Conservation (phyloP, 768 basidiomycete species). For the Kwoniella botswanensis region DNA sequence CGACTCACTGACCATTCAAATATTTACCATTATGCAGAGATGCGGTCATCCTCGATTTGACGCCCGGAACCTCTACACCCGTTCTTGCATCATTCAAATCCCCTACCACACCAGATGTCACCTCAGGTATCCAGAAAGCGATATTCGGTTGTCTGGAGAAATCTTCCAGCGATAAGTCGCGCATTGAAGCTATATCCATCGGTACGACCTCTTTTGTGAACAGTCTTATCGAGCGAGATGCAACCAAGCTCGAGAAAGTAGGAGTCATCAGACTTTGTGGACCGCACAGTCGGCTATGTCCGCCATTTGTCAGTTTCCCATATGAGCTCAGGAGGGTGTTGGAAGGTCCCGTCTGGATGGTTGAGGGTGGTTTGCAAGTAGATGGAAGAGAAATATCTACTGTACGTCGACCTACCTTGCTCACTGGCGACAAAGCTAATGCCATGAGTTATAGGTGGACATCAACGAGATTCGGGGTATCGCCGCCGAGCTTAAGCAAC, state of each 20-base stretch:
- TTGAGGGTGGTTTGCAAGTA: conserved; percentile 61
- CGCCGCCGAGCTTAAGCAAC: conserved; percentile 61
- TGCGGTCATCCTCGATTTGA: conserved; percentile 59
- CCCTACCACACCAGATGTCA: conserved; percentile 67
- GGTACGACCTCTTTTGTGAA: conserved; percentile 72
- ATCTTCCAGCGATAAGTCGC: conserved; percentile 55
- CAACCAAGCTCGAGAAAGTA: conserved; percentile 65
- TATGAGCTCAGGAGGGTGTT: conserved; percentile 55
- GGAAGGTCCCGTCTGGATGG: conserved; percentile 58
- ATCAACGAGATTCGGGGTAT: conserved; percentile 61
- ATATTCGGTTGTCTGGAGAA: conserved; percentile 62
- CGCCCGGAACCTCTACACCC: conserved; percentile 48
- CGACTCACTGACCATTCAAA: too few species aligned
- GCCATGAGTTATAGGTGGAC: conserved; percentile 57
- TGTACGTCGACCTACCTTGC: conserved; percentile 42
- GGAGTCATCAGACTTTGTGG: conserved; percentile 70
- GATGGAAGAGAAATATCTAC: conserved; percentile 38
- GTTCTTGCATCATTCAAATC: conserved; percentile 60
- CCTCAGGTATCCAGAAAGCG: conserved; percentile 66
- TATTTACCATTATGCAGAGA: conserved; percentile 35
- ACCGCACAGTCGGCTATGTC: conserved; percentile 65
- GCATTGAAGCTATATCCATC: conserved; percentile 65
- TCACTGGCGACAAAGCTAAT: not conserved
- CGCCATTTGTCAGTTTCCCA: conserved; percentile 67
- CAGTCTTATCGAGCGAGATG: conserved; percentile 67